Evolutionary conservation across 169 alveolate species (phyloP), one percentile per base, ranked within the genome.

Genomic region (Toxoplasma gondii): DNA sequence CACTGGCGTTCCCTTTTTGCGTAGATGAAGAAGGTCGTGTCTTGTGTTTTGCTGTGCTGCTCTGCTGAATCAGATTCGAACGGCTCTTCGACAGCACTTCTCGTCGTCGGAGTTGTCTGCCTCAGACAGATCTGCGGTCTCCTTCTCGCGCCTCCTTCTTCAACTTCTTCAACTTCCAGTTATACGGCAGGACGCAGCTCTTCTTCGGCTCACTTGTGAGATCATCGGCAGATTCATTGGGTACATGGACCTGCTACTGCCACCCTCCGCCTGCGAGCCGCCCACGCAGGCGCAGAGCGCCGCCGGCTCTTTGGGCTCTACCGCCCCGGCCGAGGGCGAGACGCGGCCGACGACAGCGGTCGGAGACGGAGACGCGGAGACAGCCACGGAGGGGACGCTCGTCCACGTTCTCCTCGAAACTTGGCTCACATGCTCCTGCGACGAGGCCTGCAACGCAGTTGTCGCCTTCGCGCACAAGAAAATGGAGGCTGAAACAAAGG

Each of bases 341-440:
- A 36, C 84, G 84, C 49, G 84, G 84, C 39, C 84, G 84, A 16
- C 90, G 41, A 36, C 53, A 64, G 90, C 53, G 53, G 41, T 38
- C 39, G 74, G 45, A 74, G 84, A 74, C 44, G 84, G 27, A 16
- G 74, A 64, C 84, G 43, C n/a, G n/a, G 84, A 31, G 22, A 12
- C 44, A 9, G 90, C 53, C 17, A 82, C 90, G 64, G 67, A 43
- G 69, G 90, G 90, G 41, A 82, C 90, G 12, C 67, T 82, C 43
- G 64, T 82, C n/a, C 90, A 82, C 90, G n/a, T 82, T 29, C 90
- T 82, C 41, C 90, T 82, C 16, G 90, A 82, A 36, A 43, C 64
- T 36, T 82, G 90, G 90, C 67, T 82, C 34, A 27, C 67, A 34
- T 29, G 41, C 69, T 22, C 90, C 44, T 82, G 90, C 67, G 41